phyloP scores from a whole-genome alignment of 2,329 filamentous ascomycete species.

The Aureobasidium sp. region DNA sequence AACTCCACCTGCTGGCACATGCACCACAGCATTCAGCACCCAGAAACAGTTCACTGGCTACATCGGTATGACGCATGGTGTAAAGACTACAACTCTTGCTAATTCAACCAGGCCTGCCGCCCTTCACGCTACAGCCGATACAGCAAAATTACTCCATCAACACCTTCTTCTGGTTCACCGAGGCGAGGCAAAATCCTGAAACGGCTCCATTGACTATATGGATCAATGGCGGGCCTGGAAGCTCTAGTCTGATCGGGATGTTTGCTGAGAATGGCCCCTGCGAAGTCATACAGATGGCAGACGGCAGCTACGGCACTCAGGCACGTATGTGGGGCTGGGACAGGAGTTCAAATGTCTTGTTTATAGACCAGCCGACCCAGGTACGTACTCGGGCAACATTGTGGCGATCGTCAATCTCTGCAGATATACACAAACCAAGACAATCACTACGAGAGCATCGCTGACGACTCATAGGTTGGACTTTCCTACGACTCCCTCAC shows the following conservation, averaged over 20 bases:
- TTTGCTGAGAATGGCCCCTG: constrained; percentile 53
- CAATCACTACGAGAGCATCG: background rate
- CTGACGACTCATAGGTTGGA: constrained; percentile 38
- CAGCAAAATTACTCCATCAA: constrained; percentile 53
- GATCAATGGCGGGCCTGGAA: constrained; percentile 62
- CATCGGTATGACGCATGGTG: constrained; percentile 37
- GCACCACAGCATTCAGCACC: constrained; percentile 55
- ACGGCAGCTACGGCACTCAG: constrained; percentile 46
- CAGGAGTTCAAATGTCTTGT: constrained; percentile 51
- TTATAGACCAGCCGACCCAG: constrained; percentile 60
- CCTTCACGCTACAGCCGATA: constrained; percentile 37
- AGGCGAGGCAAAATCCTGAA: constrained; percentile 45
- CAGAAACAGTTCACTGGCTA: constrained; percentile 68
- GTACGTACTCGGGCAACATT: background rate
- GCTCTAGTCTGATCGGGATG: constrained; percentile 58
- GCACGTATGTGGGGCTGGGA: constrained; percentile 62
- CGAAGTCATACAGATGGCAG: constrained; percentile 35
- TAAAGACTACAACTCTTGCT: background rate
- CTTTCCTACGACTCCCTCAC: constrained; percentile 60
- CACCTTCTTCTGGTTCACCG: constrained; percentile 62
- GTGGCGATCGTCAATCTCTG: background rate
- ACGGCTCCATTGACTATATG: constrained; percentile 53
- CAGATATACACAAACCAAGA: background rate
- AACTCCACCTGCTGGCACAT: constrained; percentile 52
- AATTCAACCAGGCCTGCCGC: constrained; percentile 35